These are phyloP conservation scores for Boletus tomentosulus DNA, from an alignment of 768 basidiomycete species.

Conservation along the genomic window DNA sequence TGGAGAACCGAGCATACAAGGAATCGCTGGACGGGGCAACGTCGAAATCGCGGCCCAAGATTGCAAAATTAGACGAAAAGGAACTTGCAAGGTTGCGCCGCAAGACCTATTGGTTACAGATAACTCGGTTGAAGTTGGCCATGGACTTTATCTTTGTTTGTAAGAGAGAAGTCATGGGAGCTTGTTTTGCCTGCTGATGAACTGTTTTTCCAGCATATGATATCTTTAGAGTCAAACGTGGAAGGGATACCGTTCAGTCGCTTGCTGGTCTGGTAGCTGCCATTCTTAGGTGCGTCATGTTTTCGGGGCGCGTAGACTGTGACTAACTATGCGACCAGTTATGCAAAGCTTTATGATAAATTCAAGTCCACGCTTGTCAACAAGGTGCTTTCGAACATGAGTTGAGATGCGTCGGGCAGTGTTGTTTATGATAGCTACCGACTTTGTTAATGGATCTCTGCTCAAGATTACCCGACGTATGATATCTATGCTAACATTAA, in stretches of 20 bases:
- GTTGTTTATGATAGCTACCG: neutral
- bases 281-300: conserved; percentile 57
- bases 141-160: conserved; percentile 91
- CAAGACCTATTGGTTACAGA: conserved; percentile 73
- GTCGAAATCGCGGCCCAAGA: conserved; percentile 60
- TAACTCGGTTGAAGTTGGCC: conserved; percentile 63
- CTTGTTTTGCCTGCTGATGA: conserved; percentile 6
- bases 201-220: conserved; percentile 58
- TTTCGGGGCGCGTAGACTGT: neutral
- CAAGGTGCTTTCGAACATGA: conserved; percentile 26
- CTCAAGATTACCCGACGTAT: neutral
- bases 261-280: conserved; percentile 67
- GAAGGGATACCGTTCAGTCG: conserved; percentile 56
- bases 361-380: conserved; percentile 63
- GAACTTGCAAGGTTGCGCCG: conserved; percentile 64
- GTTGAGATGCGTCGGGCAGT: conserved; percentile 8
- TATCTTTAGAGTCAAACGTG: conserved; percentile 66
- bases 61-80: conserved; percentile 59
- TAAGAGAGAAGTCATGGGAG: conserved; percentile 36
- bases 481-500: conserved; percentile 23
- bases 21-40: conserved; percentile 73
- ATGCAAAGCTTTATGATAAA: conserved; percentile 70
- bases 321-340: conserved; percentile 39
- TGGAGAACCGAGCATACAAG: conserved; percentile 66
- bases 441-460: neutral